phyloP scores from a whole-genome alignment of 805 yeast species.

The Cyberlindnera japonica region DNA sequence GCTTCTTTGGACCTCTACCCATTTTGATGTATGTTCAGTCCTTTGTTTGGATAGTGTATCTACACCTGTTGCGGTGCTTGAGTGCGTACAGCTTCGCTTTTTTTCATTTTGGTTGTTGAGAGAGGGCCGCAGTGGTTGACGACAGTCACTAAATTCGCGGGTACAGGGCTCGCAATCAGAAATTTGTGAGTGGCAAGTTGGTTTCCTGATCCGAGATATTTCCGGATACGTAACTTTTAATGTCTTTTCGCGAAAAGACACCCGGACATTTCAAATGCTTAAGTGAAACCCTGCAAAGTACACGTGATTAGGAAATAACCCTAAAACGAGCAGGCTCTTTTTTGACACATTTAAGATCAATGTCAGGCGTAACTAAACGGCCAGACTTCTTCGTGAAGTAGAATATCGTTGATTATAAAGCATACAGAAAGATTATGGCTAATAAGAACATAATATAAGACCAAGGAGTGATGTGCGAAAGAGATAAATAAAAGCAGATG shows the following conservation, averaged over 20 bases:
- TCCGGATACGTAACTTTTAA: background rate
- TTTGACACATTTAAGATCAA: too few species aligned
- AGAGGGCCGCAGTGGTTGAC: background rate
- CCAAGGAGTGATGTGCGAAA: too few species aligned
- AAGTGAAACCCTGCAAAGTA: background rate
- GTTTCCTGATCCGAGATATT: background rate
- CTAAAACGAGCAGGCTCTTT: too few species aligned
- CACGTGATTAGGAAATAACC: conserved; percentile 3
- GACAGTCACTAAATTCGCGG: conserved; percentile 7
- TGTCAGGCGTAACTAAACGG: too few species aligned
- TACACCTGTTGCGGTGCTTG: background rate
- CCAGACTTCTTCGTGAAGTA: too few species aligned
- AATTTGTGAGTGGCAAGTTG: background rate
- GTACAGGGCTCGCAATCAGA: conserved; percentile 5
- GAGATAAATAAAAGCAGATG: too few species aligned
- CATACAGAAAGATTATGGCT: too few species aligned
- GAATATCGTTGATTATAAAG: too few species aligned
- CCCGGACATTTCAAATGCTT: conserved; percentile 1
- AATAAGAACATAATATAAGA: too few species aligned
- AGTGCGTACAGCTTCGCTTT: conserved; percentile 14
- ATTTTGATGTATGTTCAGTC: conserved; percentile 21
- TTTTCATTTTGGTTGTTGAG: conserved; percentile 15
- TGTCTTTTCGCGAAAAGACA: background rate
- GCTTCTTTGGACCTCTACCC: conserved; percentile 69
- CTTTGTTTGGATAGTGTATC: conserved; percentile 1